Percentiles rank a stretch among this genome's conserved stretches.
Evolutionary conservation across 148 eudicot species (phyloP).

Genomic region (Amaranthus cruentus): DNA sequence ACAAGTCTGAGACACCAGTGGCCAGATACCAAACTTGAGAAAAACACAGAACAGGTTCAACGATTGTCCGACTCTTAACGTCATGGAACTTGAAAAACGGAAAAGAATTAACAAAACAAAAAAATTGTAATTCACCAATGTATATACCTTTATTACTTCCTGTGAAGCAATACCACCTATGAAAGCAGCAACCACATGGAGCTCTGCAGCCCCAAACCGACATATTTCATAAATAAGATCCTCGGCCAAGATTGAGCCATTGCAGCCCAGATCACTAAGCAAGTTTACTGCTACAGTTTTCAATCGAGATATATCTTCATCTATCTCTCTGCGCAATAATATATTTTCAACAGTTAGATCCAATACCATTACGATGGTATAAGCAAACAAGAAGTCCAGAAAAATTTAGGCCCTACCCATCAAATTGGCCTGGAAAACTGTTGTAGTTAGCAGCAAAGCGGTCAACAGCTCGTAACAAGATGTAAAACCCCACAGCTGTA

Average conservation of each 20-base stretch:
- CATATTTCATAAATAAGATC: constrained; percentile 92
- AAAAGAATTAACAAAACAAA: not conserved
- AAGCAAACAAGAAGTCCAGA: not conserved
- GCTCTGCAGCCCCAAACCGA: constrained; percentile 89
- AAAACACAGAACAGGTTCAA: not conserved
- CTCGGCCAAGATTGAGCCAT: constrained; percentile 68
- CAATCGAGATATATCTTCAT: constrained; percentile 87
- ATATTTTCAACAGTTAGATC: not conserved
- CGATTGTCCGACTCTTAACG: not conserved
- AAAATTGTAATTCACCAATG: not conserved
- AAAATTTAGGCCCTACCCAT: constrained; percentile 52
- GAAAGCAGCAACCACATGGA: constrained; percentile 86
- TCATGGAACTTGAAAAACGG: not conserved
- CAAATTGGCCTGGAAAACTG: constrained; percentile 86
- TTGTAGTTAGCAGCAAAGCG: constrained; percentile 76
- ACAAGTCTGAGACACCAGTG: too few relatives aligned
- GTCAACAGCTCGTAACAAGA: constrained; percentile 88
- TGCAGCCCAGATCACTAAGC: constrained; percentile 73
- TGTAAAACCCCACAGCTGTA: constrained; percentile 81
- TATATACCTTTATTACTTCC: constrained; percentile 81
- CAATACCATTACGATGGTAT: not conserved
- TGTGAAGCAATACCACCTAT: constrained; percentile 93
- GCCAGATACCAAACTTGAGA: too few relatives aligned
- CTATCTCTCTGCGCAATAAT: constrained; percentile 57
- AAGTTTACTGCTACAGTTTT: constrained; percentile 68